Conservation (phyloP, 257 asterid genomes). For the Lithospermum erythrorhizon region DNA sequence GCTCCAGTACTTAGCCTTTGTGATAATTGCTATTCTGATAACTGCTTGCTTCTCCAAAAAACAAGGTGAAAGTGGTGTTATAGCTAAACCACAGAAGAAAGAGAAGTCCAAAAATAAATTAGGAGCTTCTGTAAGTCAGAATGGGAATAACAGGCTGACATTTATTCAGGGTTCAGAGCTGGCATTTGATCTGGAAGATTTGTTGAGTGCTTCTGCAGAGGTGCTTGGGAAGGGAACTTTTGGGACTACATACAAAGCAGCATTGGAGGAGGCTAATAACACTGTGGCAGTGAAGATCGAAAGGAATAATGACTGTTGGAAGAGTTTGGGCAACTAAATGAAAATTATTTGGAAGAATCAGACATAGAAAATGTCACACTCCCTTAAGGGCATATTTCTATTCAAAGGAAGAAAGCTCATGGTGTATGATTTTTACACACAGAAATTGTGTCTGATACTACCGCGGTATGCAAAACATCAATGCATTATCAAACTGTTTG, state of each 20-base stretch:
- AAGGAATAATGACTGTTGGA: slow-evolving; percentile 42
- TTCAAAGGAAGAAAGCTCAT: slow-evolving; percentile 71
- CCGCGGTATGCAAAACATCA: slow-evolving; percentile 12
- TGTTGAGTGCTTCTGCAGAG: slow-evolving; percentile 77
- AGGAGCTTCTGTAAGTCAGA: slow-evolving; percentile 19
- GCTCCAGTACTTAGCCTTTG: slow-evolving; percentile 37
- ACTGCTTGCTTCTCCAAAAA: slow-evolving; percentile 31
- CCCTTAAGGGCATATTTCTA: slow-evolving; percentile 64
- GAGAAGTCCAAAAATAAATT: slow-evolving; percentile 21
- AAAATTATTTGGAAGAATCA: slow-evolving; percentile 43
- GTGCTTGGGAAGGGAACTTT: slow-evolving; percentile 76
- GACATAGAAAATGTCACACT: slow-evolving; percentile 46
- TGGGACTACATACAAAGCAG: slow-evolving; percentile 62
- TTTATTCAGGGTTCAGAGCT: slow-evolving; percentile 54
- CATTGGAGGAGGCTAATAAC: slow-evolving; percentile 50
- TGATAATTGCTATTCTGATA: slow-evolving; percentile 33
- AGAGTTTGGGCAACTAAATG: slow-evolving; percentile 73
- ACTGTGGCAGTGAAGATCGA: slow-evolving; percentile 56
- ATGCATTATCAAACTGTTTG: background rate
- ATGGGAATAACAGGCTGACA: slow-evolving; percentile 29
- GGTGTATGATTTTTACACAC: slow-evolving; percentile 46
- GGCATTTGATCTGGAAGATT: slow-evolving; percentile 68
- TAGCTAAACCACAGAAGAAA: slow-evolving; percentile 18
- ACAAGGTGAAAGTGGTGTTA: slow-evolving; percentile 5
- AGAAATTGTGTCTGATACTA: slow-evolving; percentile 22